phyloP scores from a whole-genome alignment of 2,329 filamentous ascomycete species.

The Madurella mycetomatis region DNA sequence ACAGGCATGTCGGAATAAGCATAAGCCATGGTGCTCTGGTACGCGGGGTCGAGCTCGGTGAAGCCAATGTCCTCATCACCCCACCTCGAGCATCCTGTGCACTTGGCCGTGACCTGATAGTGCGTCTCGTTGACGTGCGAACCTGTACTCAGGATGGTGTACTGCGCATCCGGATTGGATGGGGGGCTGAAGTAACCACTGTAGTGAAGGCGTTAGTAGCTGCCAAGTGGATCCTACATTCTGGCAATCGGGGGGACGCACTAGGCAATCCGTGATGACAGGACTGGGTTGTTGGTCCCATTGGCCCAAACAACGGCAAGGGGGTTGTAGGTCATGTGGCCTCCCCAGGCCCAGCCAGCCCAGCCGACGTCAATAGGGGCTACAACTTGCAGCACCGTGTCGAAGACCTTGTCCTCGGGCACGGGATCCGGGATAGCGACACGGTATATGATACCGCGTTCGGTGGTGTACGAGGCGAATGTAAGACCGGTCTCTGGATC shows the following conservation, averaged over 20 bases:
- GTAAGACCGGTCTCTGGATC: constrained; percentile 40
- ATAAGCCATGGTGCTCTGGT: constrained; percentile 38
- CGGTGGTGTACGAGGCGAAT: constrained; percentile 39
- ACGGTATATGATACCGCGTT: constrained; percentile 35
- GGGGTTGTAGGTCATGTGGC: constrained; percentile 45
- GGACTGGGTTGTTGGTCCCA: constrained; percentile 36
- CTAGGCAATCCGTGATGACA: constrained; percentile 43
- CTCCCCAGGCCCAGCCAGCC: constrained; percentile 47
- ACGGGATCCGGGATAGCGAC: constrained; percentile 34
- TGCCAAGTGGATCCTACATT: too few species aligned
- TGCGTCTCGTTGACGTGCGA: constrained; percentile 38
- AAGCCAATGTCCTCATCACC: constrained; percentile 37
- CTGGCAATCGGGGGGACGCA: constrained; percentile 28
- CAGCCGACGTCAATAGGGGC: constrained; percentile 42
- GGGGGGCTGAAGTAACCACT: constrained; percentile 36
- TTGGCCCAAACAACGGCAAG: constrained; percentile 43
- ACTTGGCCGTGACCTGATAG: constrained; percentile 38
- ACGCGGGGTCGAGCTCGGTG: constrained; percentile 35
- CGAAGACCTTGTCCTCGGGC: constrained; percentile 25
- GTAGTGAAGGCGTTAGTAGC: constrained; percentile 6
- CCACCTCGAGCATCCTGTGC: constrained; percentile 41
- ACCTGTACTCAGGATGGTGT: constrained; percentile 35
- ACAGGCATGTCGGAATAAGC: constrained; percentile 37
- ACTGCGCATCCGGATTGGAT: constrained; percentile 28
- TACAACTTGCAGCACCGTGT: constrained; percentile 39